Evolutionary conservation across 2,329 filamentous ascomycete species (phyloP).

Genomic region (Phialemonium atrogriseum): DNA sequence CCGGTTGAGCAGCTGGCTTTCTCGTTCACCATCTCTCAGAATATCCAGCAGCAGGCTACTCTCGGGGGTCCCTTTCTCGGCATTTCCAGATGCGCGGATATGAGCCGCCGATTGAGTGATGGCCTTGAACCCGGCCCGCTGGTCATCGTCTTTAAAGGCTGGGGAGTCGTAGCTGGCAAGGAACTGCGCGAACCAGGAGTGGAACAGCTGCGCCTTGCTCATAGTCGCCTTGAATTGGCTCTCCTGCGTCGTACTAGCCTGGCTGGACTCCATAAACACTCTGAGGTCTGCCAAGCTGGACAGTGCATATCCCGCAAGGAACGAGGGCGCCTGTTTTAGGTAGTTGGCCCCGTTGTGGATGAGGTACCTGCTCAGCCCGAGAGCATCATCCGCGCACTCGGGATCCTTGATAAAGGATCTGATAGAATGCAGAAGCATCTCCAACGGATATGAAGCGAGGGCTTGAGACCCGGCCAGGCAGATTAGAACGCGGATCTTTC

Average conservation of each 20-base stretch:
- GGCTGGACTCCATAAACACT: conserved; percentile 64
- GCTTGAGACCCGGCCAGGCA: conserved; percentile 67
- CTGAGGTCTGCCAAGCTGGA: conserved; percentile 73
- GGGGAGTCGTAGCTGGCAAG: conserved; percentile 54
- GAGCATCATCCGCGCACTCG: conserved; percentile 82
- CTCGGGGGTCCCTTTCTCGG: conserved; percentile 62
- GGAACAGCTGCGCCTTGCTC: conserved; percentile 66
- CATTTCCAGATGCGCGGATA: conserved; percentile 61
- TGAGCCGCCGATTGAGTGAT: conserved; percentile 63
- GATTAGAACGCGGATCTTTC: conserved; percentile 76
- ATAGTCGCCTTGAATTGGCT: conserved; percentile 72
- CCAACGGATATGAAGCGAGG: conserved; percentile 71
- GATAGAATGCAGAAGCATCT: conserved; percentile 81
- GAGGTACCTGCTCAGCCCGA: conserved; percentile 82
- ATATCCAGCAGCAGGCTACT: conserved; percentile 73
- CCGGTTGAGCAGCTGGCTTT: conserved; percentile 57
- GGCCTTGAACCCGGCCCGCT: conserved; percentile 50
- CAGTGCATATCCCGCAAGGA: conserved; percentile 72
- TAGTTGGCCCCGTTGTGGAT: conserved; percentile 59
- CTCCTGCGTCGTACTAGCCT: conserved; percentile 77
- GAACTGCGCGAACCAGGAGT: conserved; percentile 68
- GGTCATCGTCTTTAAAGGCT: conserved; percentile 36
- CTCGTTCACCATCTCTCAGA: conserved; percentile 60
- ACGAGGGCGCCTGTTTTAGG: conserved; percentile 59
- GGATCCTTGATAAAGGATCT: conserved; percentile 71